Percentiles rank a stretch among this genome's conserved stretches.
These are phyloP conservation scores for Annona cherimola DNA, from an alignment of 164 flowering plant species.

Conservation along the genomic window DNA sequence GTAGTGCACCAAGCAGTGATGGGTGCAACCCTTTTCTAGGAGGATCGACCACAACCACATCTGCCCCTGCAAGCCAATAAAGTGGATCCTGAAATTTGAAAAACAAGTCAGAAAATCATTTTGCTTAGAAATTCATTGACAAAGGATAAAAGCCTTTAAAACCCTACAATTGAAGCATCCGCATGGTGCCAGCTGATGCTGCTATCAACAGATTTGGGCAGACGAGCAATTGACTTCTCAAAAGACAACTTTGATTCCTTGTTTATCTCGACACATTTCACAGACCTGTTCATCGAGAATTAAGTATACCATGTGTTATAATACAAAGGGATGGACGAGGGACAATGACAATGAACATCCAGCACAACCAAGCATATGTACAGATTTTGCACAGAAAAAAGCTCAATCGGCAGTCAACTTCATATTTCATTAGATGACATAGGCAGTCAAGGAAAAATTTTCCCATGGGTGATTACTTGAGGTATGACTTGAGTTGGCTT, in stretches of 20 bases:
- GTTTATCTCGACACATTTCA: slow-evolving; percentile 84
- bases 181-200: slow-evolving; percentile 94
- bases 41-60: slow-evolving; percentile 92
- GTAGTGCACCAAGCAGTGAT: slow-evolving; percentile 55
- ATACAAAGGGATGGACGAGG: background rate
- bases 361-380: background rate
- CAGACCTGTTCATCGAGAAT: slow-evolving; percentile 45
- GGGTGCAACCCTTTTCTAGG: slow-evolving; percentile 89
- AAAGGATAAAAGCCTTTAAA: slow-evolving; percentile 3
- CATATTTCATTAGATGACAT: background rate
- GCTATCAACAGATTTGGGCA: slow-evolving; percentile 53
- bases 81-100: slow-evolving; percentile 58
- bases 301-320: background rate
- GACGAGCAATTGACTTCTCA: slow-evolving; percentile 76
- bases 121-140: background rate
- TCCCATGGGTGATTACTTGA: no score
- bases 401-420: background rate
- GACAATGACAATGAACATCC: background rate
- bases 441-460: no score
- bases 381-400: background rate
- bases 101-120: slow-evolving; percentile 1
- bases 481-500: no score
- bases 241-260: slow-evolving; percentile 87
- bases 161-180: slow-evolving; percentile 73
- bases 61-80: slow-evolving; percentile 83